These are phyloP conservation scores for Backusella circina DNA, from an alignment of 192 early-diverging fungal species.

Conservation along the genomic window DNA sequence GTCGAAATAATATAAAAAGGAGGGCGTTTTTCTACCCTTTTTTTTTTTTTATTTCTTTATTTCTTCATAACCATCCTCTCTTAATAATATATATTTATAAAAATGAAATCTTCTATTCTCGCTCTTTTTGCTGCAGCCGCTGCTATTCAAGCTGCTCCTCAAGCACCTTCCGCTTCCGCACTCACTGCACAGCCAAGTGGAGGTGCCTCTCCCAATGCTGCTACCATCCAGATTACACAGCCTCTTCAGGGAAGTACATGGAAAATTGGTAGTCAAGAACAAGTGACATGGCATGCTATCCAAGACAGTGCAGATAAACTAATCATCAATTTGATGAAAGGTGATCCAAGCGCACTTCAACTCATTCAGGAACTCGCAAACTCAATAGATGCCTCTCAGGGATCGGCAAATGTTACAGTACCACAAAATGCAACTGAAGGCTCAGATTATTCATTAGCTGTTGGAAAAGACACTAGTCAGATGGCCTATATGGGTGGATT, in stretches of 20 bases:
- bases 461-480: conserved; percentile 6
- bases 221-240: conserved; percentile 11
- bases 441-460: conserved; percentile 15
- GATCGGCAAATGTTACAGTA: neutral
- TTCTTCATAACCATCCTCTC: neutral
- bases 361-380: conserved; percentile 1
- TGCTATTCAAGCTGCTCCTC: neutral
- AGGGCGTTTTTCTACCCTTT: neutral
- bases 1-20: neutral
- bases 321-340: conserved; percentile 21
- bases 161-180: neutral
- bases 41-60: neutral
- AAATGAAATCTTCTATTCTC: neutral
- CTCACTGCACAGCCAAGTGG: neutral
- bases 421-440: conserved; percentile 16
- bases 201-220: neutral
- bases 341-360: conserved; percentile 7
- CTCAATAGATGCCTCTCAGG: neutral
- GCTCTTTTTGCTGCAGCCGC: neutral
- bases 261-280: conserved; percentile 11
- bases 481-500: conserved; percentile 26
- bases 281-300: conserved; percentile 9
- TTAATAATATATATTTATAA: neutral
- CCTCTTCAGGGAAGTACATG: conserved; percentile 17
- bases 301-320: conserved; percentile 3